phyloP scores from a whole-genome alignment of 441 rosid genomes.

The Adansonia grandidieri region DNA sequence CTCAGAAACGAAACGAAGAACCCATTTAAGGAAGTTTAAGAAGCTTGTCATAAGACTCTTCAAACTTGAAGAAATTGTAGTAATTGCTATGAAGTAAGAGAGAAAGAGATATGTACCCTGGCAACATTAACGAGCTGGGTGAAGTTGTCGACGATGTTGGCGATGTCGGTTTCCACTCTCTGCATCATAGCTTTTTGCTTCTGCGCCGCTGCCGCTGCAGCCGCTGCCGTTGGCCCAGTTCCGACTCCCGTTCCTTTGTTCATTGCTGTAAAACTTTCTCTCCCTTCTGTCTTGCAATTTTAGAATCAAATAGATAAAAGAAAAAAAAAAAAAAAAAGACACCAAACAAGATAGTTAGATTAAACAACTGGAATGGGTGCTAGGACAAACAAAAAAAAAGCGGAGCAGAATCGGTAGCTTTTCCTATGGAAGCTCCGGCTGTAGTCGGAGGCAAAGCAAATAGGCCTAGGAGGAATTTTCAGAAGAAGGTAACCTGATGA shows the following conservation, averaged over 20 bases:
- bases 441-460: too few species aligned
- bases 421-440: too few species aligned
- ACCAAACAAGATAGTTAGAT: background rate
- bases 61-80: background rate
- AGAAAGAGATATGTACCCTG: slow-evolving; percentile 38
- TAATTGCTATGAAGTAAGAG: background rate
- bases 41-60: background rate
- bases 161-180: slow-evolving; percentile 68
- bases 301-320: too few species aligned
- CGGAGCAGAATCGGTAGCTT: background rate
- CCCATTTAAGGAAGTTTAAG: background rate
- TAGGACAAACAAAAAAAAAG: background rate
- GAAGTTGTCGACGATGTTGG: slow-evolving; percentile 63
- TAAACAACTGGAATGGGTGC: background rate
- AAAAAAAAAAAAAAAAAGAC: background rate
- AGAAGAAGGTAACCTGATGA: too few species aligned
- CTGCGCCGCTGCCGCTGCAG: slow-evolving; percentile 64
- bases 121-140: slow-evolving; percentile 68
- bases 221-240: slow-evolving; percentile 63
- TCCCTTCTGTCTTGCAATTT: background rate
- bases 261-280: slow-evolving; percentile 27
- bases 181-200: slow-evolving; percentile 71
- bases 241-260: slow-evolving; percentile 49
- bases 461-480: too few species aligned
- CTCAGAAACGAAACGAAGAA: background rate